Conservation (phyloP, 331 rosid species). For the Telfairia occidentalis region DNA sequence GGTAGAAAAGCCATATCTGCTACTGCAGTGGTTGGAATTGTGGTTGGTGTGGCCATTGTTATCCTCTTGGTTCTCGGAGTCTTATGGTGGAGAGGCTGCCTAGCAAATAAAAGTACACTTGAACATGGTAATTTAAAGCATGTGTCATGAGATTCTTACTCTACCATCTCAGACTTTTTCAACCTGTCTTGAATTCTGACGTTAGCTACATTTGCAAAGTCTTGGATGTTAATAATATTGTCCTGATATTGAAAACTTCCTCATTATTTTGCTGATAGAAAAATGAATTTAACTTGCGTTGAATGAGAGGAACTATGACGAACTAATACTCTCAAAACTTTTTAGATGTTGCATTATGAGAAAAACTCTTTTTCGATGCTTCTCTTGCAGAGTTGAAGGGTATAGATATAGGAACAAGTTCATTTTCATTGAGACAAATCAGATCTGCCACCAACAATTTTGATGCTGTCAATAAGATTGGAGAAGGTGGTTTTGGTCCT, state of each 20-base stretch:
- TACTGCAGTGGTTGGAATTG: slow-evolving; percentile 25
- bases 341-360: too few species aligned
- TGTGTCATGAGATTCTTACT: neutral
- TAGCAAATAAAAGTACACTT: slow-evolving; percentile 16
- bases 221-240: neutral
- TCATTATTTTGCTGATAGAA: neutral
- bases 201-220: neutral
- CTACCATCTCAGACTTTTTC: neutral
- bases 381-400: slow-evolving; percentile 33
- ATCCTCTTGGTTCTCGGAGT: slow-evolving; percentile 22
- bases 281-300: neutral
- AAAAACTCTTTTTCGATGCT: neutral
- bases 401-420: slow-evolving; percentile 33
- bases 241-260: neutral
- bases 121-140: slow-evolving; percentile 34
- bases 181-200: neutral
- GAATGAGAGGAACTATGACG: neutral
- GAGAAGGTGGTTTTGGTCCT: slow-evolving; percentile 86
- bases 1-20: slow-evolving; percentile 14
- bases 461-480: slow-evolving; percentile 41
- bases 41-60: slow-evolving; percentile 25
- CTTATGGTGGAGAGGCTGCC: slow-evolving; percentile 37
- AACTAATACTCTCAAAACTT: neutral
- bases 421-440: slow-evolving; percentile 45
- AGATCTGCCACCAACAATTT: slow-evolving; percentile 59